phyloP scores from a whole-genome alignment of 805 yeast species.

The Myxozyma sirexii region DNA sequence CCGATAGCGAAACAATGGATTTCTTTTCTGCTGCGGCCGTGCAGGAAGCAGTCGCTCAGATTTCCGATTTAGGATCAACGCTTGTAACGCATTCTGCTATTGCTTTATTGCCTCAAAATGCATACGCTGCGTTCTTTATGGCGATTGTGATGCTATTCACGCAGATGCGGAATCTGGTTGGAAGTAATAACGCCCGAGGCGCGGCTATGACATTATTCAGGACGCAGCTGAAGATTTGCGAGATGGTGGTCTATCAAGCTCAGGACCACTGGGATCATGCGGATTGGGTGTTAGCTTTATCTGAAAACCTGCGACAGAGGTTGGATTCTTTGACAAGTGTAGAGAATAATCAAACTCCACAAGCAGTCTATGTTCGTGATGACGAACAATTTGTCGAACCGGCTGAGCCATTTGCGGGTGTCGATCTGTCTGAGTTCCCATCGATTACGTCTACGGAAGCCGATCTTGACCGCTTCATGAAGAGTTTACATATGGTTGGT shows the following conservation, averaged over 20 bases:
- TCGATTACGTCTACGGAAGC: conserved; percentile 7
- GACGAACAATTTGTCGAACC: neutral
- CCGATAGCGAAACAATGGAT: neutral
- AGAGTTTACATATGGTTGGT: neutral
- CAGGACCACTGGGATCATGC: conserved; percentile 35
- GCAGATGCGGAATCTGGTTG: conserved; percentile 5
- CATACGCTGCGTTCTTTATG: conserved; percentile 26
- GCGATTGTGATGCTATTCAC: conserved; percentile 31
- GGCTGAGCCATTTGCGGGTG: neutral
- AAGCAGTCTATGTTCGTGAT: neutral
- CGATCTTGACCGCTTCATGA: conserved; percentile 13
- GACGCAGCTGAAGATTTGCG: conserved; percentile 26
- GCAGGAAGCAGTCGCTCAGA: conserved; percentile 19
- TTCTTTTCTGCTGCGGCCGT: conserved; percentile 6
- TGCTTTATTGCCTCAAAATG: conserved; percentile 24
- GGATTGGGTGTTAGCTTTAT: conserved; percentile 26
- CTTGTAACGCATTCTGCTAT: conserved; percentile 23
- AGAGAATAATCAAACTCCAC: neutral
- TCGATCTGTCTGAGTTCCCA: neutral
- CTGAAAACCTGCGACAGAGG: conserved; percentile 19
- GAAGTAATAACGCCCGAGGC: neutral
- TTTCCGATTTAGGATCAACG: conserved; percentile 20
- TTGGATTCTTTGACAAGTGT: conserved; percentile 4
- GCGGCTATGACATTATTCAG: neutral
- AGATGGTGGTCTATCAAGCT: conserved; percentile 23